Conservation (phyloP, 1,139 yeast genomes). For the Lipomyces yarrowii region DNA sequence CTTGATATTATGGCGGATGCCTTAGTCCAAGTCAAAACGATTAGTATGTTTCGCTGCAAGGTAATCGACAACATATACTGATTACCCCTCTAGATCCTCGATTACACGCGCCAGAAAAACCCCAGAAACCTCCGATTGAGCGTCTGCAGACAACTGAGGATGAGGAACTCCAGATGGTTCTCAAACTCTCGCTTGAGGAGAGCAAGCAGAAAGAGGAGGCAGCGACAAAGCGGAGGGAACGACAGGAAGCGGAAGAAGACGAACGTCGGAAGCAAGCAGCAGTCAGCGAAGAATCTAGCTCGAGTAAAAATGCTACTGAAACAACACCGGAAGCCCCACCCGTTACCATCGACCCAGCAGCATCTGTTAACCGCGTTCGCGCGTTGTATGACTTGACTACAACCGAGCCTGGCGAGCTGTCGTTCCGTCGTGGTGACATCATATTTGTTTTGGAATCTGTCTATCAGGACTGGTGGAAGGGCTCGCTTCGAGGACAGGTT, state of each 20-base stretch:
- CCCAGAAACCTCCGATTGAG: slow-evolving; percentile 61
- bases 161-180: slow-evolving; percentile 74
- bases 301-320: slow-evolving; percentile 19
- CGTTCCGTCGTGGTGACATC: slow-evolving; percentile 46
- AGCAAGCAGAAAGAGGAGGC: slow-evolving; percentile 24
- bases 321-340: slow-evolving; percentile 17
- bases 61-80: neutral
- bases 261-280: slow-evolving; percentile 10
- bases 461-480: slow-evolving; percentile 96
- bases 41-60: slow-evolving; percentile 19
- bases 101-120: slow-evolving; percentile 57
- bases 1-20: slow-evolving; percentile 70
- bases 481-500: slow-evolving; percentile 72
- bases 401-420: slow-evolving; percentile 51
- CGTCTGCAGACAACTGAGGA: slow-evolving; percentile 59
- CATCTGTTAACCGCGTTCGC: slow-evolving; percentile 65
- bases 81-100: slow-evolving; percentile 39
- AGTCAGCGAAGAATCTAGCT: slow-evolving; percentile 19
- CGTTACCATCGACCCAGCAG: slow-evolving; percentile 31
- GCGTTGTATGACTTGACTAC: slow-evolving; percentile 83
- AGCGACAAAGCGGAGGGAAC: slow-evolving; percentile 1
- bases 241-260: slow-evolving; percentile 12
- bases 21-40: slow-evolving; percentile 39
- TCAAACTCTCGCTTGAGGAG: slow-evolving; percentile 76
- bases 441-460: slow-evolving; percentile 86